Percentiles rank a stretch among this genome's conserved stretches.
Evolutionary conservation across 2,329 filamentous ascomycete genomes (phyloP).

Genomic region (Stromatinia cepivora): DNA sequence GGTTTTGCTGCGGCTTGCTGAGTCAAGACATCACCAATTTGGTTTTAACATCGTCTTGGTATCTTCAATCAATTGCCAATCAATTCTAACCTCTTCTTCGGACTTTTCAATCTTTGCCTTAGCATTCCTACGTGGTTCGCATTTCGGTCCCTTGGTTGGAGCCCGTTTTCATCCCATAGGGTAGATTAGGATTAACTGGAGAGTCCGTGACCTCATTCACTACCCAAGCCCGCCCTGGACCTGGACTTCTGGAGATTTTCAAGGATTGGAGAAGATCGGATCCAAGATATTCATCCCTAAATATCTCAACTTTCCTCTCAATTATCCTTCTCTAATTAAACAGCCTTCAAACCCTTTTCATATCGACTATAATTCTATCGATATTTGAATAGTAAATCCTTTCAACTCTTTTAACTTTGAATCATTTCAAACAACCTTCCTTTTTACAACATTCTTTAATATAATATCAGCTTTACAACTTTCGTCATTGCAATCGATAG

Average conservation of each 20-base stretch:
- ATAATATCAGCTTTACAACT: neutral
- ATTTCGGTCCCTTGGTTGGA: slow-evolving; percentile 18
- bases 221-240: neutral
- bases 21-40: slow-evolving; percentile 16
- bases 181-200: neutral
- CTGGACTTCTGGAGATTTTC: slow-evolving; percentile 4
- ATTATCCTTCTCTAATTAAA: neutral
- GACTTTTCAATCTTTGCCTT: neutral
- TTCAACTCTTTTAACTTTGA: neutral
- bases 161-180: slow-evolving; percentile 9
- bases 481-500: slow-evolving; percentile 3
- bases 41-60: neutral
- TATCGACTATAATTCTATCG: neutral
- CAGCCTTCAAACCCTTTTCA: neutral
- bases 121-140: slow-evolving; percentile 3
- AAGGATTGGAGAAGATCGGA: slow-evolving; percentile 13
- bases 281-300: slow-evolving; percentile 5
- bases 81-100: neutral
- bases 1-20: slow-evolving; percentile 17
- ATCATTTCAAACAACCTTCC: slow-evolving; percentile 9
- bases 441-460: slow-evolving; percentile 16
- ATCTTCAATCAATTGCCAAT: slow-evolving; percentile 6
- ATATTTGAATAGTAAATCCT: neutral
- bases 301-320: slow-evolving; percentile 3
- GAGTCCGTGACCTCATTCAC: slow-evolving; percentile 21